Percentiles rank a stretch among this genome's conserved stretches.
These are phyloP conservation scores for Picochlorum sp. DNA, from an alignment of 139 green algal genomes.

Conservation along the genomic window DNA sequence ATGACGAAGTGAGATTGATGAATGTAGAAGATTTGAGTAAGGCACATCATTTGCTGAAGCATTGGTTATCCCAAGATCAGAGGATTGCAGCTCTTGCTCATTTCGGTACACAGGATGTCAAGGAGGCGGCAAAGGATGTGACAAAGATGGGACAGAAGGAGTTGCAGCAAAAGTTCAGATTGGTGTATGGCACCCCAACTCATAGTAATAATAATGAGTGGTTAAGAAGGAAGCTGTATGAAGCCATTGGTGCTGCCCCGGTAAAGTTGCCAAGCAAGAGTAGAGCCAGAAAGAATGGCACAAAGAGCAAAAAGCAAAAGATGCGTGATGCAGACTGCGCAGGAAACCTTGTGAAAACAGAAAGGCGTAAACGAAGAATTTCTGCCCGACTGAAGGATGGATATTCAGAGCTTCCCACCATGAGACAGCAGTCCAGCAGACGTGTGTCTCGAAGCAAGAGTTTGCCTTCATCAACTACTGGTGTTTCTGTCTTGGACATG, in stretches of 20 bases:
- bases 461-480: constrained; percentile 1
- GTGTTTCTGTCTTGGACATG: constrained; percentile 9
- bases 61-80: constrained; percentile 29
- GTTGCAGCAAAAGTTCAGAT: constrained; percentile 34
- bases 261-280: constrained; percentile 28
- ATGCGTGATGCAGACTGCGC: background rate
- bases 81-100: constrained; percentile 17
- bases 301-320: constrained; percentile 10
- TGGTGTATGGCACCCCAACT: constrained; percentile 33
- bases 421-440: too few relatives aligned
- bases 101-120: constrained; percentile 27
- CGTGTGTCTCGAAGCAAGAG: background rate
- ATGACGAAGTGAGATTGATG: constrained; percentile 5
- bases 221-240: constrained; percentile 37
- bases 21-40: background rate
- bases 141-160: constrained; percentile 36
- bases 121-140: constrained; percentile 34
- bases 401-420: background rate
- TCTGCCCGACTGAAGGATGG: background rate
- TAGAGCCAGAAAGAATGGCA: constrained; percentile 17
- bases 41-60: constrained; percentile 38
- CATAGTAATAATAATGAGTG: constrained; percentile 43
- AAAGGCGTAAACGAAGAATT: constrained; percentile 1
- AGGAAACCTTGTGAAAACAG: background rate
- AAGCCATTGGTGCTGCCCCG: constrained; percentile 32